A percentile compares a stretch with the other conserved stretches of the same genome.
These are phyloP conservation scores for Santalum album DNA, from an alignment of 164 flowering plant genomes.

Conservation along the genomic window DNA sequence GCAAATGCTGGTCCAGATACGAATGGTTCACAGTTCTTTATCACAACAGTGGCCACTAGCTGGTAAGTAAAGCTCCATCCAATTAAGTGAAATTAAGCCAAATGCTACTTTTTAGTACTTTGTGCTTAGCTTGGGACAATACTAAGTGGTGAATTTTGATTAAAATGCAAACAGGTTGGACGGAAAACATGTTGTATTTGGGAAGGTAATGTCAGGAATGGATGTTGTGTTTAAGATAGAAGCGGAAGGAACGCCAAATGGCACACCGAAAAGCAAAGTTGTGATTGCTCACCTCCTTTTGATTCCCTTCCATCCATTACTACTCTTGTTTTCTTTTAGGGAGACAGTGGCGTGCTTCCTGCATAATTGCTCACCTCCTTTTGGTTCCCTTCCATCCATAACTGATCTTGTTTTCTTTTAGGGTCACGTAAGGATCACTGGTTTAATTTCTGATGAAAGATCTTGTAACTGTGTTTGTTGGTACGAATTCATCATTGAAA, in stretches of 20 bases:
- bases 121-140: too few relatives aligned
- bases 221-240: conserved; percentile 80
- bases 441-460: too few relatives aligned
- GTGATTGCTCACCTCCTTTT: conserved; percentile 18
- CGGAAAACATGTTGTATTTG: conserved; percentile 89
- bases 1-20: conserved; percentile 93
- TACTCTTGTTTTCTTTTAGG: too few relatives aligned
- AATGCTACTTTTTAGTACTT: too few relatives aligned
- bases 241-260: conserved; percentile 65
- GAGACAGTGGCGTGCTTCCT: conserved; percentile 79
- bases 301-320: too few relatives aligned
- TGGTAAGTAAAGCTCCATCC: conserved; percentile 41
- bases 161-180: conserved; percentile 59
- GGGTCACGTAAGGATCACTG: too few relatives aligned
- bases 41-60: conserved; percentile 92
- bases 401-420: too few relatives aligned
- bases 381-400: too few relatives aligned
- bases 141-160: too few relatives aligned
- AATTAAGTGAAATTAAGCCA: neutral
- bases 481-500: too few relatives aligned
- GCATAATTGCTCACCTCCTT: conserved; percentile 13
- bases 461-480: too few relatives aligned
- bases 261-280: conserved; percentile 64
- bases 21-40: conserved; percentile 96
- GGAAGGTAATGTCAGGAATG: conserved; percentile 90